phyloP scores from a whole-genome alignment of 148 eudicot species.

The Amaranthus hypochondriacus region DNA sequence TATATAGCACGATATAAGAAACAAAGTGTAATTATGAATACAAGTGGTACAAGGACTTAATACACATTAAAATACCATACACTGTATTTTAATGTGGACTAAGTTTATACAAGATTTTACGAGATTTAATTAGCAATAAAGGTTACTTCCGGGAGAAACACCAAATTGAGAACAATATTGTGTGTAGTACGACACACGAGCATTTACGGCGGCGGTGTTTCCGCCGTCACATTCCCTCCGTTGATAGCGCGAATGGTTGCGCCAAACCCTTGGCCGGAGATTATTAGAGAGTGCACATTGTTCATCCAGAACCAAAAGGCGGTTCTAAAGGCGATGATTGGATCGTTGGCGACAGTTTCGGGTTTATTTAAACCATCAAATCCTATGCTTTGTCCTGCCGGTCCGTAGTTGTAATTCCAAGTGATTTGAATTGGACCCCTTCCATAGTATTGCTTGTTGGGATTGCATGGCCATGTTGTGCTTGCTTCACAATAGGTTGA shows the following conservation, averaged over 20 bases:
- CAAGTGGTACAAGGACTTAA: no score
- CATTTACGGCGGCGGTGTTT: constrained; percentile 17
- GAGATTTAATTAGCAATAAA: constrained; percentile 10
- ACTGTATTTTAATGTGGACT: no score
- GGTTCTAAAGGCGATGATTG: constrained; percentile 24
- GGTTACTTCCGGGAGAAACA: constrained; percentile 29
- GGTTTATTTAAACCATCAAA: constrained; percentile 36
- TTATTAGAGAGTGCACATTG: constrained; percentile 24
- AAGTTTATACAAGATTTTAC: no score
- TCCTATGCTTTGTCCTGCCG: constrained; percentile 29
- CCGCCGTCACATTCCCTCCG: constrained; percentile 28
- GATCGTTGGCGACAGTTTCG: constrained; percentile 23
- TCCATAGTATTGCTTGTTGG: constrained; percentile 29
- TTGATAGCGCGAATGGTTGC: constrained; percentile 30
- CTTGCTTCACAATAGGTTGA: constrained; percentile 32
- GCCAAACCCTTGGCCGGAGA: constrained; percentile 27
- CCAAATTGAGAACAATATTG: constrained; percentile 31
- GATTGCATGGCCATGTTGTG: constrained; percentile 16
- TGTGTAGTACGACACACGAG: constrained; percentile 19
- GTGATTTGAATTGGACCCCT: constrained; percentile 38
- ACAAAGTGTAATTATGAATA: no score
- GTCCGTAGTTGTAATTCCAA: constrained; percentile 43
- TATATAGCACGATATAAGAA: no score
- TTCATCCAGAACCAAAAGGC: constrained; percentile 39
- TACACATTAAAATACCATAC: no score